Evolutionary conservation across 2,329 filamentous ascomycete species (phyloP), one percentile per base, ranked within the genome.

Genomic region (Parastagonospora nodorum): DNA sequence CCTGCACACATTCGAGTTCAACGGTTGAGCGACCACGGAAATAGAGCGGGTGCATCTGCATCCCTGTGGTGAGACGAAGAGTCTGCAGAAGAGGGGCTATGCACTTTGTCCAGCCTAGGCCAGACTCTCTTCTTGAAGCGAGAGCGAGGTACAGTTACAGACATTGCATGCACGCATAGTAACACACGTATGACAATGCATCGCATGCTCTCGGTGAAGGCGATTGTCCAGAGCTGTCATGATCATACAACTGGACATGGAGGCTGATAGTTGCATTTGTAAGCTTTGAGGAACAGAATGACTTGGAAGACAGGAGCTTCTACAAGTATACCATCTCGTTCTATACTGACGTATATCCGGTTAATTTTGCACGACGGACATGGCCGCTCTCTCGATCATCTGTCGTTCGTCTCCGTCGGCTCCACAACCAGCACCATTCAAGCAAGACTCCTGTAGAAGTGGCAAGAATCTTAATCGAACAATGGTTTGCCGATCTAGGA

Each of bases 401-500:
- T 30, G 35, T 32, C 48, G 48, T 46, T 47, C 32, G 49, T 44
- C 35, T 51, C 49, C 27, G 47, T 29, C 41, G 28, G 39, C 40
- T 41, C 46, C 45, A 38, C 31, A n/a, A 37, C 32, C 39, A 30
- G n/a, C 19, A 19, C 10, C 2, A 32, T 4, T 11, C 30, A 4
- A 24, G 37, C 12, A 24, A 19, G 8, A 39, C 9, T 2, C 6
- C 2, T 8, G 12, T 8, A 8, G 11, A 11, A 24, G 31, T 47
- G 33, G 32, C 36, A 35, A 29, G 33, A 11, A 32, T 32, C 43
- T 30, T 42, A 15, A 42, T 16, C 12, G 36, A 11, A 30, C 14
- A 45, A 43, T 28, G 24, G 48, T 55, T 55, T 33, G 53, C 45
- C 38, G 46, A 51, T 57, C 53, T 9, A 32, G 35, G 38, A 42